Evolutionary conservation across 768 basidiomycete species (phyloP).

Genomic region (Kwoniella newhampshirensis): DNA sequence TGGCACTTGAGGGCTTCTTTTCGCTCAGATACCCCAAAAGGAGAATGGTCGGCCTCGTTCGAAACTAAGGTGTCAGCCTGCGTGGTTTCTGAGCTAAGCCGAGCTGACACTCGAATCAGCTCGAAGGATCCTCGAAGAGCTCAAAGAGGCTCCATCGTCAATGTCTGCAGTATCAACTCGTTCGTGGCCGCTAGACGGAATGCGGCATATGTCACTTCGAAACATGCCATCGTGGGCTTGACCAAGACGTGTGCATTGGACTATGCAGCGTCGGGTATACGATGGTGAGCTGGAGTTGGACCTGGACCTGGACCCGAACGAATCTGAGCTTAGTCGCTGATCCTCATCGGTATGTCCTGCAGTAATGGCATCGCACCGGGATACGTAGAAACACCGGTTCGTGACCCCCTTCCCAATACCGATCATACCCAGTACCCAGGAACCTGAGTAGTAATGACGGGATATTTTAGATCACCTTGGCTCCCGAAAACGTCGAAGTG

Average conservation of each 20-base stretch:
- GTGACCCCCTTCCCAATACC: neutral
- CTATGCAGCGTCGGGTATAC: slow-evolving; percentile 7
- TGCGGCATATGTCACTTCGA: slow-evolving; percentile 13
- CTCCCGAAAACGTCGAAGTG: slow-evolving; percentile 11
- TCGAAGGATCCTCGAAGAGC: neutral
- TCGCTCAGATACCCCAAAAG: too few relatives aligned
- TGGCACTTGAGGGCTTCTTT: too few relatives aligned
- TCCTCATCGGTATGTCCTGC: neutral
- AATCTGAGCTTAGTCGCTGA: neutral
- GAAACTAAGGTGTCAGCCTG: too few relatives aligned
- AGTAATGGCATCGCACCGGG: slow-evolving; percentile 15
- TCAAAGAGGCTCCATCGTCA: slow-evolving; percentile 13
- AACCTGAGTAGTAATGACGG: neutral
- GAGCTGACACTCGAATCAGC: too few relatives aligned
- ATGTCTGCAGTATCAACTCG: slow-evolving; percentile 15
- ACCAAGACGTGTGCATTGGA: slow-evolving; percentile 14
- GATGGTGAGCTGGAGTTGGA: slow-evolving; percentile 2
- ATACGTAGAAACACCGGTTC: slow-evolving; percentile 2
- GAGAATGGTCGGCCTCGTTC: too few relatives aligned
- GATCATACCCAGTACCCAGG: neutral
- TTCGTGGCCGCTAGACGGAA: slow-evolving; percentile 10
- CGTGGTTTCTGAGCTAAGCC: too few relatives aligned
- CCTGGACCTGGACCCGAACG: too few relatives aligned
- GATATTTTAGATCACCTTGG: slow-evolving; percentile 1
- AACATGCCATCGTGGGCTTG: slow-evolving; percentile 15